Evolutionary conservation across 1,284 basidiomycete species (phyloP), one percentile per base, ranked within the genome.

Genomic region (Prillingera fragicola): DNA sequence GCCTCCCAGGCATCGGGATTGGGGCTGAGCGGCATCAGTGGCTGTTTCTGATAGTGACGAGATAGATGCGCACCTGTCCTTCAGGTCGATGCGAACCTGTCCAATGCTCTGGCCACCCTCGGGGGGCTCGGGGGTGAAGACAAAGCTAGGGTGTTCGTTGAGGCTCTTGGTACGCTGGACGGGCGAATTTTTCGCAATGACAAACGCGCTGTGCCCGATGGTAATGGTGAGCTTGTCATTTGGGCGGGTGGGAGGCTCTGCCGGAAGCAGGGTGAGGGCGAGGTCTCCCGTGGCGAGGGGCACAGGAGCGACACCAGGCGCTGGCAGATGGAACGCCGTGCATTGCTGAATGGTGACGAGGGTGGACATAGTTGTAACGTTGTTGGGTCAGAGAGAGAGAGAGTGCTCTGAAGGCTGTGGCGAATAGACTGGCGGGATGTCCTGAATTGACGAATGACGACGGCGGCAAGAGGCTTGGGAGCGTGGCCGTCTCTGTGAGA

Each of bases 1-100:
- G 54, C 52, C 34, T 70, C 67, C 63, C 68, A 70, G 37, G 63
- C 60, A 3, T 56, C 61, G 17, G 56, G 67, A 21, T 51, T 62
- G 8, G 46, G 50, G 38, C 65, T 66, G 38, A 2, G 27, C n/a
- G 14, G 5, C 26, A 25, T 47, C 33, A 53, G 31, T 33, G 18
- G 23, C 17, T 17, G 29, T 45, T 31, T 39, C n/a, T n/a, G 1
- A 17, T 8, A 29, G 24, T 14, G 15, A n/a, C 9, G 13, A n/a
- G 40, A n/a, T 3, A 24, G 21, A 31, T n/a, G 12, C 64, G 43
- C 32, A 66, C 66, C 60, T 63, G 38, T 58, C 52, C 29, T 59
- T 56, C 43, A 70, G 48, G 24, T 54, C 48, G 44, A 72, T 60
- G 45, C 62, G 59, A 29, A 72, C 69, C 37, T 65, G 63, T 2